Base-by-base conservation (phyloP, 2,329 filamentous ascomycete genomes). In the Colletotrichum euphorbiae region DNA sequence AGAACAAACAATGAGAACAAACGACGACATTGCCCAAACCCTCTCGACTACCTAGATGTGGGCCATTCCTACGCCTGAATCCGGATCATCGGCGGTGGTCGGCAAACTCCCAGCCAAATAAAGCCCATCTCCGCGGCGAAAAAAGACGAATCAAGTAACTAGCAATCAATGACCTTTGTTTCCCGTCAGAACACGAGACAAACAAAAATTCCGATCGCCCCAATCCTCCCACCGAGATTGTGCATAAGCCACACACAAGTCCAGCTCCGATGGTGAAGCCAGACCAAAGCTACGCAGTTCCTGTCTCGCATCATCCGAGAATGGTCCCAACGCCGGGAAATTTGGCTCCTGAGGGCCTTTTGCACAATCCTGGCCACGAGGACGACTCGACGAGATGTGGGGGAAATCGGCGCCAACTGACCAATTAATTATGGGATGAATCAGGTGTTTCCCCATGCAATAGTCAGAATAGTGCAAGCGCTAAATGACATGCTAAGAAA, bases 191-290 rank as follows among this genome's bases (percentile, higher is more conserved):
- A 51, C 42, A 21, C 43, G 57, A 59, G 46, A 54, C 52, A 68
- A 65, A 65, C 65, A 52, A 59, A 59, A 13, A 48, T 59, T 65
- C 31, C 12, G 52, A 68, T 58, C 59, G 51, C 42, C 43, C 36
- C 17, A 40, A 33, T 38, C 31, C 62, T 45, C 31, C 24, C 52
- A 38, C 38, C 52, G 45, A 36, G 31, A 38, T 28, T 13, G 15
- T 63, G 60, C 52, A 68, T 28, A 50, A 54, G 9, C 31, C 45
- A 28, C 33, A 36, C 31, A 21, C 45, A 62, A 62, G 28, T 54
- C 13, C 15, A 12, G 48, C 28, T 12, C 36, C 28, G 8, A 61
- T 24, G 46, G 38, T 19, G 36, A 12, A 52, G 8, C 38, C 36
- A 42, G 17, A 28, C 31, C 31, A 50, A 57, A 19, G 51, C 48